Conservation (phyloP, 73 alveolate species). For the Tetrahymena elliotti region DNA sequence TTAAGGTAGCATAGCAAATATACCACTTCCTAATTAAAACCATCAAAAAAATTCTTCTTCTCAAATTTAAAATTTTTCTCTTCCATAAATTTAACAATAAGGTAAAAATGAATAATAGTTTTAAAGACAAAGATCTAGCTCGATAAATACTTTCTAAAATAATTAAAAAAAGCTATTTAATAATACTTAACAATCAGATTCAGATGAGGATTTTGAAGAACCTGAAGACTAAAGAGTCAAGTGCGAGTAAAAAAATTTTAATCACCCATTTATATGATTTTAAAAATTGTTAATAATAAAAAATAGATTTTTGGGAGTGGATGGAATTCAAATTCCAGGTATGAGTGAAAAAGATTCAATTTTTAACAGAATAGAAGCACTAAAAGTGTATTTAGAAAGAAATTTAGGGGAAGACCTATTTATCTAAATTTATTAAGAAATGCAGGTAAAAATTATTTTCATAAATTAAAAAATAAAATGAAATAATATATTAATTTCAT, state of each 20-base stretch:
- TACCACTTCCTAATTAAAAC: background rate
- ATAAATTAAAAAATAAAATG: too few species aligned
- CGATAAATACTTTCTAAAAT: background rate
- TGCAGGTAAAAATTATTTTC: background rate
- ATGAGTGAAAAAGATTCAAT: conserved; percentile 1
- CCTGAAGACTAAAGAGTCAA: conserved; percentile 1
- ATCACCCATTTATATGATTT: background rate
- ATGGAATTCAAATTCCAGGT: background rate
- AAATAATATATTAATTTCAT: background rate
- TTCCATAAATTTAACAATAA: background rate
- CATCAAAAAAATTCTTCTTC: background rate
- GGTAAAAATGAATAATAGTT: background rate
- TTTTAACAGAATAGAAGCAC: conserved; percentile 6
- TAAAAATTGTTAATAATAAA: background rate
- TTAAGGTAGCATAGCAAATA: background rate
- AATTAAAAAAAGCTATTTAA: background rate
- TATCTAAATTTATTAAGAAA: background rate
- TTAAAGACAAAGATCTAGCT: background rate
- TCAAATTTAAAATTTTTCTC: background rate
- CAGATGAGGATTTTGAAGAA: background rate
- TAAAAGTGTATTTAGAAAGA: conserved; percentile 4
- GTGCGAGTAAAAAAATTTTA: background rate
- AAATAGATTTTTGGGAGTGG: background rate
- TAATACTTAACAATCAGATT: background rate
- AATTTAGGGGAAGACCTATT: background rate